A percentile compares a stretch with the other conserved stretches of the same genome.
These are phyloP conservation scores for Brettanomyces custersianus DNA, from an alignment of 805 yeast genomes.

Conservation along the genomic window DNA sequence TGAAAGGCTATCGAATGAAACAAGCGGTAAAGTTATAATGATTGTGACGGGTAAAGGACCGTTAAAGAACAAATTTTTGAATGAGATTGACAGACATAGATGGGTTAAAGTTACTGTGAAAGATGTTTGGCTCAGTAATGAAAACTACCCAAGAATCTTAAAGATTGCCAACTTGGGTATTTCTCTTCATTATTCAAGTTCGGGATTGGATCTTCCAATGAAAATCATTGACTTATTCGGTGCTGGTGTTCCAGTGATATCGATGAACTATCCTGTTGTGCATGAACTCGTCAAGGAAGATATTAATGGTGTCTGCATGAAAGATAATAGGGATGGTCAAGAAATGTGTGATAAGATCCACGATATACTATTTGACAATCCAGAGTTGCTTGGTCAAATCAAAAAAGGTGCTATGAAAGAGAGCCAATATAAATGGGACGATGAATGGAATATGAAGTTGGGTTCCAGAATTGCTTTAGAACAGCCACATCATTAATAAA, in stretches of 20 bases:
- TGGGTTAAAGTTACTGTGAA: constrained; percentile 45
- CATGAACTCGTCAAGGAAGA: constrained; percentile 65
- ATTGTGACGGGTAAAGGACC: constrained; percentile 99
- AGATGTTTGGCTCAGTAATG: constrained; percentile 68
- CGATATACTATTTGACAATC: constrained; percentile 22
- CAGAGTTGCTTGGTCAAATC: constrained; percentile 27
- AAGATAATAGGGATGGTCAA: constrained; percentile 23
- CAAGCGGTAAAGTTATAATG: constrained; percentile 35
- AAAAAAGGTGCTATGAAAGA: constrained; percentile 68
- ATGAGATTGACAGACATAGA: constrained; percentile 12
- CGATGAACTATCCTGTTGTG: constrained; percentile 69
- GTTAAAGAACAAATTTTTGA: constrained; percentile 38
- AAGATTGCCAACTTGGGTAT: constrained; percentile 80
- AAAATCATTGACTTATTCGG: constrained; percentile 95
- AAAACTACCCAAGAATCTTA: constrained; percentile 70
- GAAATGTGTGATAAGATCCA: constrained; percentile 34
- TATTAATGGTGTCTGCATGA: constrained; percentile 59
- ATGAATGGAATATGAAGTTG: constrained; percentile 56
- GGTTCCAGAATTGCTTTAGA: constrained; percentile 22
- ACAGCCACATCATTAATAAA: background rate
- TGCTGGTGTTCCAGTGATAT: constrained; percentile 85
- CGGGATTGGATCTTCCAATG: constrained; percentile 96
- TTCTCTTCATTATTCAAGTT: constrained; percentile 83
- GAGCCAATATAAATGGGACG: constrained; percentile 62
- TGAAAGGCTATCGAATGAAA: constrained; percentile 14